Conservation (phyloP, 768 basidiomycete species). For the Lepiota brunneoincarnata region DNA sequence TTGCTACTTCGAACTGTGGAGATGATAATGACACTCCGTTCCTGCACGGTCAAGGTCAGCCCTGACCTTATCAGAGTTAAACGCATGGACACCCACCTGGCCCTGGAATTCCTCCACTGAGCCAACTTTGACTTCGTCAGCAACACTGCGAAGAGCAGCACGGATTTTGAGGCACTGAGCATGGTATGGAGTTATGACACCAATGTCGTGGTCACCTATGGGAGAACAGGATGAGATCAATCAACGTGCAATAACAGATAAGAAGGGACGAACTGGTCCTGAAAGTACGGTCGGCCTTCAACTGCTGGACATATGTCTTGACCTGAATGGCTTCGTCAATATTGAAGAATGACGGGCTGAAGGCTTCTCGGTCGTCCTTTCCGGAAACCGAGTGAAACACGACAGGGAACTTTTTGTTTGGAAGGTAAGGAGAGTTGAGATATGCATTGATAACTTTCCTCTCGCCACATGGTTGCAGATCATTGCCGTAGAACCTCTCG, state of each 20-base stretch:
- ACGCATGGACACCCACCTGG: slow-evolving; percentile 33
- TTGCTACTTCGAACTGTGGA: slow-evolving; percentile 58
- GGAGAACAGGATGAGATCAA: not conserved
- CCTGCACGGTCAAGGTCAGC: slow-evolving; percentile 28
- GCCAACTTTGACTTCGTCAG: slow-evolving; percentile 53
- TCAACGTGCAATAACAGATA: not conserved
- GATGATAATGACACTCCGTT: slow-evolving; percentile 54
- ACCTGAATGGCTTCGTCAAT: slow-evolving; percentile 56
- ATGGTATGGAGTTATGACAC: slow-evolving; percentile 61
- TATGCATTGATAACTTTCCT: slow-evolving; percentile 35
- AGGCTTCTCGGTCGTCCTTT: slow-evolving; percentile 62
- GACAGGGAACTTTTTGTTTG: slow-evolving; percentile 50
- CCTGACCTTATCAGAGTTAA: slow-evolving; percentile 17
- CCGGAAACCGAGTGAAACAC: slow-evolving; percentile 61
- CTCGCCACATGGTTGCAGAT: slow-evolving; percentile 49
- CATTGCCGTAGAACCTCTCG: slow-evolving; percentile 53
- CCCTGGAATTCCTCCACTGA: slow-evolving; percentile 70
- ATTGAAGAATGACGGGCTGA: slow-evolving; percentile 73
- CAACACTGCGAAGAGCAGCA: slow-evolving; percentile 27
- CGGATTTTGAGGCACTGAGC: slow-evolving; percentile 55
- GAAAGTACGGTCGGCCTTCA: slow-evolving; percentile 31
- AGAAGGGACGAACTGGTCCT: slow-evolving; percentile 36
- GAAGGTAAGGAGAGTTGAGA: slow-evolving; percentile 37
- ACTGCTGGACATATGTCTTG: slow-evolving; percentile 41
- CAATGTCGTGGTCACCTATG: slow-evolving; percentile 53